phyloP scores from a whole-genome alignment of 352 stramenopile genomes.

The Sclerospora graminicola region DNA sequence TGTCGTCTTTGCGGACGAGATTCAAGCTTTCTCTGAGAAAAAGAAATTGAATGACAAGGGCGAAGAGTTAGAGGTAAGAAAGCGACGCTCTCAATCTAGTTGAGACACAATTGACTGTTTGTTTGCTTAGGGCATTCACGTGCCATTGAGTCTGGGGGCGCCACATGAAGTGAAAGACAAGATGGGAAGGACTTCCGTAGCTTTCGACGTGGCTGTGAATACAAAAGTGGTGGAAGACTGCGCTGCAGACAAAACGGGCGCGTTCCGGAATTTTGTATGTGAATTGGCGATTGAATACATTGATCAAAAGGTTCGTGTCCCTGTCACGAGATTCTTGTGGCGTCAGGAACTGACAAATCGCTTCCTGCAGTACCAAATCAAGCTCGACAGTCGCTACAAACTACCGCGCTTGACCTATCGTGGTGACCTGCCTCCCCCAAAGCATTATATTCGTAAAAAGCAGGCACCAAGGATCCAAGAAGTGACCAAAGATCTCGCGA shows the following conservation, averaged over 20 bases:
- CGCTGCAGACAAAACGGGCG: slow-evolving; percentile 44
- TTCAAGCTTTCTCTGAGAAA: slow-evolving; percentile 71
- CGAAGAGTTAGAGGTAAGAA: slow-evolving; percentile 69
- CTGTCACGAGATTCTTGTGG: no score
- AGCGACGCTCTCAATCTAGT: no score
- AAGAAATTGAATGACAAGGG: slow-evolving; percentile 67
- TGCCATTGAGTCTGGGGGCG: slow-evolving; percentile 55
- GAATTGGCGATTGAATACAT: slow-evolving; percentile 76
- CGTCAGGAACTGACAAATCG: no score
- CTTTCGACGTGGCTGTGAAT: slow-evolving; percentile 77
- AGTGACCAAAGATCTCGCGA: slow-evolving; percentile 15
- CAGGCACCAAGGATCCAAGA: slow-evolving; percentile 68
- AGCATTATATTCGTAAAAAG: slow-evolving; percentile 73
- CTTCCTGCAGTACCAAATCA: slow-evolving; percentile 55
- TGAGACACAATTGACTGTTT: no score
- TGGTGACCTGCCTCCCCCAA: slow-evolving; percentile 47
- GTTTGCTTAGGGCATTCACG: slow-evolving; percentile 48
- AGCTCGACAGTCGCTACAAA: slow-evolving; percentile 67
- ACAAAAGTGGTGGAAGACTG: slow-evolving; percentile 62
- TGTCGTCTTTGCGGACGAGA: slow-evolving; percentile 51
- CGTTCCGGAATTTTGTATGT: slow-evolving; percentile 78
- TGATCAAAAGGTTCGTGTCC: slow-evolving; percentile 48
- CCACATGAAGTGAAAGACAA: slow-evolving; percentile 74
- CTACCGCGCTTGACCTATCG: slow-evolving; percentile 59
- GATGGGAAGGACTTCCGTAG: slow-evolving; percentile 40